These are phyloP conservation scores for Phytophthora pisi DNA, from an alignment of 352 stramenopile species.

Conservation along the genomic window DNA sequence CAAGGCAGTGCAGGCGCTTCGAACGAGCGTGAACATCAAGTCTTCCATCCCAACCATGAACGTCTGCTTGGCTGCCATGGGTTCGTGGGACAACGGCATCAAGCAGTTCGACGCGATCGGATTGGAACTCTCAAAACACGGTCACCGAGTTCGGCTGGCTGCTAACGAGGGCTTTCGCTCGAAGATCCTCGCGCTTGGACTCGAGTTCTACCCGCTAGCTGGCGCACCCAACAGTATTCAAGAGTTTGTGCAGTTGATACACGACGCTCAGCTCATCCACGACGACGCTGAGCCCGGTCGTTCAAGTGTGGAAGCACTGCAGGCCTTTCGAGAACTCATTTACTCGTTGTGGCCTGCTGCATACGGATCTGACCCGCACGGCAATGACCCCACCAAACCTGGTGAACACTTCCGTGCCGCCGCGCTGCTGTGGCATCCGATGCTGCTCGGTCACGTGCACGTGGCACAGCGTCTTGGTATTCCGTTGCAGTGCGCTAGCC, in stretches of 20 bases:
- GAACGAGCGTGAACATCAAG: conserved; percentile 9
- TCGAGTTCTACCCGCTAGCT: conserved; percentile 49
- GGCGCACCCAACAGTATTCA: conserved; percentile 14
- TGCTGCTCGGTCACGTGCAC: conserved; percentile 43
- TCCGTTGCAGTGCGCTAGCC: conserved; percentile 47
- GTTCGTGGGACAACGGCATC: conserved; percentile 50
- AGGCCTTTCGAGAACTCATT: conserved; percentile 38
- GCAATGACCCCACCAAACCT: conserved; percentile 13
- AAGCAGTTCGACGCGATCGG: conserved; percentile 61
- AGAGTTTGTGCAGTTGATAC: conserved; percentile 21
- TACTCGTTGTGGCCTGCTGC: conserved; percentile 46
- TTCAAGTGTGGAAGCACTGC: conserved; percentile 8
- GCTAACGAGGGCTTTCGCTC: conserved; percentile 64
- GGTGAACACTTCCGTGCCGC: conserved; percentile 48
- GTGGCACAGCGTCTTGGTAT: conserved; percentile 53
- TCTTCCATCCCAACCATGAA: conserved; percentile 36
- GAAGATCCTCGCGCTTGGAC: conserved; percentile 43
- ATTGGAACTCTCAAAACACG: conserved; percentile 48
- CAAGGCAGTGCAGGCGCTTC: conserved; percentile 8
- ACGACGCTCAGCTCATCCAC: conserved; percentile 9
- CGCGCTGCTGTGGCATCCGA: conserved; percentile 43
- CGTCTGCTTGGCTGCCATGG: conserved; percentile 37
- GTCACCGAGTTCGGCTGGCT: conserved; percentile 80
- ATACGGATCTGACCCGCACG: conserved; percentile 44
- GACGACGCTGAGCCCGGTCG: conserved; percentile 26